A percentile compares a stretch with the other conserved stretches of the same genome.
Evolutionary conservation across 371 early-diverging fungal species (phyloP).

Genomic region (Ordospora pajunii): DNA sequence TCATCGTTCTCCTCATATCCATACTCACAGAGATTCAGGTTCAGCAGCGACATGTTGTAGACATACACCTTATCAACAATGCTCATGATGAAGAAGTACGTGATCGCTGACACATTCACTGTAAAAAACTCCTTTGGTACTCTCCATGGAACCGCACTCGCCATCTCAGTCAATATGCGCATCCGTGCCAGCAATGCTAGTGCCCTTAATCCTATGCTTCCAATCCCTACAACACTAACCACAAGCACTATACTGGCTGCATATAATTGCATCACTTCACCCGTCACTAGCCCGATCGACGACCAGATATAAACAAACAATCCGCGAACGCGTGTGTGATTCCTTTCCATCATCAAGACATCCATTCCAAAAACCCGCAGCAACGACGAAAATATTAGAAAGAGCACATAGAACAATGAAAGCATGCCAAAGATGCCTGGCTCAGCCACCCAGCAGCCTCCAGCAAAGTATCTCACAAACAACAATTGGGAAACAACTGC

Average conservation of each 20-base stretch:
- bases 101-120: background rate
- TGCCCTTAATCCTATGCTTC: background rate
- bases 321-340: background rate
- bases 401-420: background rate
- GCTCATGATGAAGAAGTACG: background rate
- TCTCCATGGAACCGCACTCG: background rate
- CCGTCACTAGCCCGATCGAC: background rate
- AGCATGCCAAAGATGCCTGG: no score
- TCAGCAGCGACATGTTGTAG: slow-evolving; percentile 14
- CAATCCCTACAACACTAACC: background rate
- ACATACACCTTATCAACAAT: slow-evolving; percentile 10
- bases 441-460: background rate
- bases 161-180: no score
- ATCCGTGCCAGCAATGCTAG: background rate
- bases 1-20: background rate
- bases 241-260: background rate
- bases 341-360: background rate
- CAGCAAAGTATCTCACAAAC: background rate
- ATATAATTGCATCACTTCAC: background rate
- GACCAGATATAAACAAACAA: background rate
- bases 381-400: background rate
- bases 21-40: background rate
- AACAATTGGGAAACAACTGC: background rate
- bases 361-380: background rate
- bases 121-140: background rate